Percentiles rank a stretch among this genome's conserved stretches.
Conservation (phyloP, 305 asterid species). For the Rubia balearica region DNA sequence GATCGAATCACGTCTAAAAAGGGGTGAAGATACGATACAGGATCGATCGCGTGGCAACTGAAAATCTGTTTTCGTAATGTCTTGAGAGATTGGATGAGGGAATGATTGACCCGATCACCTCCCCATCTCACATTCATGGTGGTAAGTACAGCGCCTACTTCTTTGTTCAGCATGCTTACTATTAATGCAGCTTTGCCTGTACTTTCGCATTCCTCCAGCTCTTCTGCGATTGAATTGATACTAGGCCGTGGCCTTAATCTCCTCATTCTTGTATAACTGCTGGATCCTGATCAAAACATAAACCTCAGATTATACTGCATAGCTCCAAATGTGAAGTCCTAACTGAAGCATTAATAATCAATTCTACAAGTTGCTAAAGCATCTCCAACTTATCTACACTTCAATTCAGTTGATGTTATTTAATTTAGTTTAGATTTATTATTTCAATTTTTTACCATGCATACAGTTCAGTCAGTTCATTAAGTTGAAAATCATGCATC, state of each 20-base stretch:
- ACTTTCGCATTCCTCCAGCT: conserved; percentile 77
- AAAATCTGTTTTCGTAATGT: conserved; percentile 69
- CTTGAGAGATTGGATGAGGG: conserved; percentile 85
- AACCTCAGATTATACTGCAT: conserved; percentile 7
- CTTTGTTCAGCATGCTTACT: conserved; percentile 77
- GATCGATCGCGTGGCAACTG: conserved; percentile 65
- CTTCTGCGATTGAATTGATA: conserved; percentile 84
- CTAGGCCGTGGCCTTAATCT: conserved; percentile 70
- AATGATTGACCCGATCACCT: conserved; percentile 90
- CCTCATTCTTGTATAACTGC: conserved; percentile 42
- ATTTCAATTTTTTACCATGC: too few species aligned
- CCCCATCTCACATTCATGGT: conserved; percentile 98
- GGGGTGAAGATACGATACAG: conserved; percentile 83
- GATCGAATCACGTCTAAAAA: conserved; percentile 87
- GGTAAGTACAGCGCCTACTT: conserved; percentile 85
- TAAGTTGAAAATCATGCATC: not conserved
- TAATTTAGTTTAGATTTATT: too few species aligned
- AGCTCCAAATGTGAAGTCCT: not conserved
- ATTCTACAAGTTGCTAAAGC: not conserved
- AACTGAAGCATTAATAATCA: not conserved
- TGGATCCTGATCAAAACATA: conserved; percentile 22
- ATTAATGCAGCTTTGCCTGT: conserved; percentile 49
- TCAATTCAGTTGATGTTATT: too few species aligned
- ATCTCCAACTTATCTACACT: too few species aligned
- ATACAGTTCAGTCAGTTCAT: too few species aligned